Conservation (phyloP, 2,329 filamentous ascomycete species). For the Neospermospora avenae region DNA sequence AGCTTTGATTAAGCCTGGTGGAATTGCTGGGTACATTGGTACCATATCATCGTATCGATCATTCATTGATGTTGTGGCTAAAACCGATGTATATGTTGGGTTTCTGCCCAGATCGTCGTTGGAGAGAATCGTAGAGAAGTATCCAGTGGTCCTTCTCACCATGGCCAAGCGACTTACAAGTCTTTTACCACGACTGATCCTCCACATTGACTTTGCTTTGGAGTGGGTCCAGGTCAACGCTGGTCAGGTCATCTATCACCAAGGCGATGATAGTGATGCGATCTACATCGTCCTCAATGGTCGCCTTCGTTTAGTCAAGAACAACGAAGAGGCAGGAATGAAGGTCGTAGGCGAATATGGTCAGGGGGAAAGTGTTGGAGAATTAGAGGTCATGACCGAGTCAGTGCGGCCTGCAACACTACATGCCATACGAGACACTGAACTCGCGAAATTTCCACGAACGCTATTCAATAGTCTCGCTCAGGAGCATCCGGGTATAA, state of each 20-base stretch:
- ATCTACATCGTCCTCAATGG: conserved; percentile 98
- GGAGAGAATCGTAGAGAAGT: conserved; percentile 87
- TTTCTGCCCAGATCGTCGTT: conserved; percentile 83
- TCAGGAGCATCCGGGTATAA: conserved; percentile 95
- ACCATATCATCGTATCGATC: conserved; percentile 93
- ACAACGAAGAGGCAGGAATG: conserved; percentile 76
- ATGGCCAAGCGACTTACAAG: conserved; percentile 94
- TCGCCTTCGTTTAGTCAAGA: conserved; percentile 78
- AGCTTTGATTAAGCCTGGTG: conserved; percentile 90
- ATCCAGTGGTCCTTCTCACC: conserved; percentile 87
- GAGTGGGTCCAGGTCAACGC: conserved; percentile 98
- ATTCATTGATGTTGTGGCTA: conserved; percentile 94
- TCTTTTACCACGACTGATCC: conserved; percentile 80
- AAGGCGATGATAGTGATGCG: conserved; percentile 92
- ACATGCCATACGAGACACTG: conserved; percentile 94
- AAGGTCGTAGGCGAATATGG: conserved; percentile 89
- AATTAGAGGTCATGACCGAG: conserved; percentile 95
- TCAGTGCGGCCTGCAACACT: conserved; percentile 85
- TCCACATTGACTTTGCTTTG: conserved; percentile 96
- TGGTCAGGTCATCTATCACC: conserved; percentile 90
- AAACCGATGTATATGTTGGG: conserved; percentile 97
- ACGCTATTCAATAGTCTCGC: conserved; percentile 97
- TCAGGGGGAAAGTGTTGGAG: conserved; percentile 95
- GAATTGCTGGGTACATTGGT: conserved; percentile 89
- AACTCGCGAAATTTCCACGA: conserved; percentile 92